A percentile compares a stretch with the other conserved stretches of the same genome.
Conservation (phyloP, 305 asterid genomes). For the Fraxinus dipetala region DNA sequence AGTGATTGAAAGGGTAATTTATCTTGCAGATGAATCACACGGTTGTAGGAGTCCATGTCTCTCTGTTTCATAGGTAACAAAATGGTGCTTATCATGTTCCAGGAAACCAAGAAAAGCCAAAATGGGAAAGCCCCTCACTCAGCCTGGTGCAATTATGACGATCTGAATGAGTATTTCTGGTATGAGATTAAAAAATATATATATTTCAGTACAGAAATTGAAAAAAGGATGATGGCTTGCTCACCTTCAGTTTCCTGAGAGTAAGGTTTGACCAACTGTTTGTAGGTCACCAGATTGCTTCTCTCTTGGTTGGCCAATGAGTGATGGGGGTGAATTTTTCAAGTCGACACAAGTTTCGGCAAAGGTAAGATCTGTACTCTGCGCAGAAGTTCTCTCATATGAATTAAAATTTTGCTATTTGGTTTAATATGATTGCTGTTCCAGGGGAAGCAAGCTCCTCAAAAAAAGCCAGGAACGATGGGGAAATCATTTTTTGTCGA, state of each 20-base stretch:
- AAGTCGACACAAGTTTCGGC: conserved; percentile 57
- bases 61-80: conserved; percentile 23
- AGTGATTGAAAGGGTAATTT: conserved; percentile 79
- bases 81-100: conserved; percentile 32
- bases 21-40: conserved; percentile 18
- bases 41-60: conserved; percentile 12
- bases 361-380: conserved; percentile 43
- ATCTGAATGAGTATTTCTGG: conserved; percentile 96
- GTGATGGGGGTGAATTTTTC: conserved; percentile 93
- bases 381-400: conserved; percentile 6
- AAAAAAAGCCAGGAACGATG: conserved; percentile 45
- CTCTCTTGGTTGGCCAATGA: conserved; percentile 99
- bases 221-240: neutral
- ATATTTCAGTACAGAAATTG: conserved; percentile 5
- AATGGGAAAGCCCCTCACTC: conserved; percentile 92
- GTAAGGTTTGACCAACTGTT: conserved; percentile 27
- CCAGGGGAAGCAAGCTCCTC: conserved; percentile 66
- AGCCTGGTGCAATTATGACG: conserved; percentile 98
- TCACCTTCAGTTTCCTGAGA: conserved; percentile 23
- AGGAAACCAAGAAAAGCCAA: conserved; percentile 81
- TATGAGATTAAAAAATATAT: conserved; percentile 27
- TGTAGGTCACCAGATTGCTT: conserved; percentile 91
- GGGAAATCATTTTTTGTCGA: conserved; percentile 96
- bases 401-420: conserved; percentile 20
- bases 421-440: conserved; percentile 34